These are phyloP conservation scores for Vicia faba DNA, from an alignment of 306 rosid species.

Conservation along the genomic window DNA sequence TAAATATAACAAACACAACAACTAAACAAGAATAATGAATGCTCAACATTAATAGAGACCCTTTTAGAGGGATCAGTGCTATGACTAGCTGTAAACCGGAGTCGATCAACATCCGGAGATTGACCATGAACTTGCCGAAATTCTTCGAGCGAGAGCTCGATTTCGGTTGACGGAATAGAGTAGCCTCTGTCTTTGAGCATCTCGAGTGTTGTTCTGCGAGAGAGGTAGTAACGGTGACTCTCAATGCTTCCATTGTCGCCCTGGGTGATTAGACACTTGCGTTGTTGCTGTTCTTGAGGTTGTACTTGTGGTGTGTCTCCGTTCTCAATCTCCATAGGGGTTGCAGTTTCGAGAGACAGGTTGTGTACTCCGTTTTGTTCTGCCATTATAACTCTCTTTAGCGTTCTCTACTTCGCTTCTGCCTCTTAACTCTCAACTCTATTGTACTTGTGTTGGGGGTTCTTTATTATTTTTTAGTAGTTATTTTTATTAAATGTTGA, in stretches of 20 bases:
- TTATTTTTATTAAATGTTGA: too few species aligned
- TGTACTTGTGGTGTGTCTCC: neutral
- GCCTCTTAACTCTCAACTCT: neutral
- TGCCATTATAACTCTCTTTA: neutral
- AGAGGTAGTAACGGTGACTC: slow-evolving; percentile 69
- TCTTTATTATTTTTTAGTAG: too few species aligned
- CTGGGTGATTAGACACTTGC: slow-evolving; percentile 52
- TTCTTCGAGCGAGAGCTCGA: slow-evolving; percentile 61
- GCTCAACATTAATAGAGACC: too few species aligned
- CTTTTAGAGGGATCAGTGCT: slow-evolving; percentile 62
- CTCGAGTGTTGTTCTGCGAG: slow-evolving; percentile 74
- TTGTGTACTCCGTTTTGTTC: neutral
- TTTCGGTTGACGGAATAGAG: slow-evolving; percentile 54
- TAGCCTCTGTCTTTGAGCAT: slow-evolving; percentile 91
- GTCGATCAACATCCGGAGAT: slow-evolving; percentile 64
- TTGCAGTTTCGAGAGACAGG: neutral
- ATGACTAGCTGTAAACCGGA: slow-evolving; percentile 65
- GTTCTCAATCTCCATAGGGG: neutral
- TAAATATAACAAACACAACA: neutral
- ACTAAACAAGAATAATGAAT: too few species aligned
- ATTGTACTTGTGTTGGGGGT: too few species aligned
- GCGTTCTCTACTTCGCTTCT: neutral
- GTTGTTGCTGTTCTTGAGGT: slow-evolving; percentile 24
- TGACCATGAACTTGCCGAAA: slow-evolving; percentile 63
- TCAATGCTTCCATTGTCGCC: slow-evolving; percentile 64